phyloP scores from a whole-genome alignment of 257 asterid genomes.

The Forsythia viridissima region DNA sequence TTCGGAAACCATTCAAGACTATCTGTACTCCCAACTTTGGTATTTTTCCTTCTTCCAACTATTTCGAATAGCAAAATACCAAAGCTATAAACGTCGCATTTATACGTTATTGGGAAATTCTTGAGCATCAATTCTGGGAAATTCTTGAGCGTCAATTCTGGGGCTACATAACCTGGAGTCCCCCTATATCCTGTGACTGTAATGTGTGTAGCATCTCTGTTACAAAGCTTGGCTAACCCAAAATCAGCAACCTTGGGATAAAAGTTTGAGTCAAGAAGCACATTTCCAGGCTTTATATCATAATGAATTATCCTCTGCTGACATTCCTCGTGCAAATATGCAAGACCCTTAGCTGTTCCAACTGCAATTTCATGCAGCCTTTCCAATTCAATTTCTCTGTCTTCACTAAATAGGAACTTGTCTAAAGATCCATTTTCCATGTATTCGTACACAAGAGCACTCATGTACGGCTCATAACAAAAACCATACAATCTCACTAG shows the following conservation, averaged over 20 bases:
- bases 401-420: slow-evolving; percentile 29
- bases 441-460: slow-evolving; percentile 38
- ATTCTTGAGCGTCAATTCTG: slow-evolving; percentile 34
- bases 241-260: slow-evolving; percentile 42
- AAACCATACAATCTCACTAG: slow-evolving; percentile 36
- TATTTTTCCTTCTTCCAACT: slow-evolving; percentile 38
- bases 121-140: slow-evolving; percentile 31
- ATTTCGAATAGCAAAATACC: slow-evolving; percentile 42
- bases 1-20: slow-evolving; percentile 44
- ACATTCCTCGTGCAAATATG: slow-evolving; percentile 38
- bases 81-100: slow-evolving; percentile 42
- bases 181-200: slow-evolving; percentile 34
- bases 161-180: slow-evolving; percentile 39
- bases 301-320: slow-evolving; percentile 35
- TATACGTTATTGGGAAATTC: slow-evolving; percentile 36
- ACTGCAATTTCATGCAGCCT: slow-evolving; percentile 36
- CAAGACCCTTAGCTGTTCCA: slow-evolving; percentile 45
- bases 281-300: slow-evolving; percentile 39
- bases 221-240: slow-evolving; percentile 38
- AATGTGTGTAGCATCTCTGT: slow-evolving; percentile 33
- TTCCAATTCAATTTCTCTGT: slow-evolving; percentile 29
- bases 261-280: slow-evolving; percentile 37
- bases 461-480: slow-evolving; percentile 34
- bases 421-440: slow-evolving; percentile 40
- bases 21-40: slow-evolving; percentile 10